These are phyloP conservation scores for Moniliophthora roreri DNA, from an alignment of 1,284 basidiomycete genomes.

Conservation along the genomic window DNA sequence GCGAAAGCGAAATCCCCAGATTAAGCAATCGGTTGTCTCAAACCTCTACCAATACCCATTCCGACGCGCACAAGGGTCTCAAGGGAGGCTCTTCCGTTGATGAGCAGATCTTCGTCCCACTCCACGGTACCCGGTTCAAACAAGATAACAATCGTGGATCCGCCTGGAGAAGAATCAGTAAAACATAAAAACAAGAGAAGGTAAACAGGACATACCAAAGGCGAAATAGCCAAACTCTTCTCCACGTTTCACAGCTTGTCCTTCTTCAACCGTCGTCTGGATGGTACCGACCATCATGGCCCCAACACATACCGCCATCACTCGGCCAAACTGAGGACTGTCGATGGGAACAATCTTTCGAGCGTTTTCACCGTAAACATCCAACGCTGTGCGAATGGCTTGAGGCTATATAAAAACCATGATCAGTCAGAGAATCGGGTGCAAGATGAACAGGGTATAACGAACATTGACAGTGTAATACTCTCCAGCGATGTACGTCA, in stretches of 20 bases:
- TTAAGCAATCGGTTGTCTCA: background rate
- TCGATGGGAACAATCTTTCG: slow-evolving; percentile 90
- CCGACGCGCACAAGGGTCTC: slow-evolving; percentile 90
- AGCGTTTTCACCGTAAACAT: slow-evolving; percentile 94
- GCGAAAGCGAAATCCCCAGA: no score
- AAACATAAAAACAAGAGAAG: background rate
- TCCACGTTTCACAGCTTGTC: slow-evolving; percentile 76
- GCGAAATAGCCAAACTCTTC: slow-evolving; percentile 94
- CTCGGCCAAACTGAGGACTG: slow-evolving; percentile 81
- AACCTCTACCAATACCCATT: slow-evolving; percentile 69
- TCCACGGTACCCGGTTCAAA: slow-evolving; percentile 81
- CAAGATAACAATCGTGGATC: slow-evolving; percentile 85
- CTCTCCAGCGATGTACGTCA: slow-evolving; percentile 81
- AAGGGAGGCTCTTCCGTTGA: slow-evolving; percentile 79
- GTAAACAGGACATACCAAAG: slow-evolving; percentile 68
- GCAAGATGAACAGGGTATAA: no score
- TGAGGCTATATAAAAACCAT: slow-evolving; percentile 54
- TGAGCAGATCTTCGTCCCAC: slow-evolving; percentile 91
- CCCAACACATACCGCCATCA: slow-evolving; percentile 88
- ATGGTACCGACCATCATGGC: slow-evolving; percentile 97
- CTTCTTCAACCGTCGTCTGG: slow-evolving; percentile 81
- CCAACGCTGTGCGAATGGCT: slow-evolving; percentile 78
- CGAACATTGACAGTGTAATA: slow-evolving; percentile 92
- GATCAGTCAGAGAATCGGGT: no score
- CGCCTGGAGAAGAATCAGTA: slow-evolving; percentile 49